A percentile compares a stretch with the other conserved stretches of the same genome.
phyloP scores from a whole-genome alignment of 345 rosid species.

The Lepidium aucheri region DNA sequence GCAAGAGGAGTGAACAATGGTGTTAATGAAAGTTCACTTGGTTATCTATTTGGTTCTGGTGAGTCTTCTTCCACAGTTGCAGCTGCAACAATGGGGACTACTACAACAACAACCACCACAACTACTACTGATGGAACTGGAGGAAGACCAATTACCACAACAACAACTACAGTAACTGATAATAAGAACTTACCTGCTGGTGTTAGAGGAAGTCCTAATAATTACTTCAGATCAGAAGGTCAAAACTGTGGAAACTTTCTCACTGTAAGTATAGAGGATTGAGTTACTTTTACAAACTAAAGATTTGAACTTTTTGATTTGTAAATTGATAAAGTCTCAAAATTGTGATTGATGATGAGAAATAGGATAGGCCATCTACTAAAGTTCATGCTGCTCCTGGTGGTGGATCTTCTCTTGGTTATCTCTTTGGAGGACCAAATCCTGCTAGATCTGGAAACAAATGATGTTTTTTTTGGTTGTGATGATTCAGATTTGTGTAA shows the following conservation, averaged over 20 bases:
- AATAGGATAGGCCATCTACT: constrained; percentile 49
- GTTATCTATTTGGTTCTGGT: constrained; percentile 73
- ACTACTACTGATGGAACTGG: constrained; percentile 29
- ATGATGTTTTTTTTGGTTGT: background rate
- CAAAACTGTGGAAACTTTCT: constrained; percentile 83
- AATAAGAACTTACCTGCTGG: constrained; percentile 61
- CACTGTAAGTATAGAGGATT: constrained; percentile 32
- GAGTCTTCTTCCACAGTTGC: constrained; percentile 32
- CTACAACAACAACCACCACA: constrained; percentile 28
- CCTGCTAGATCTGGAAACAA: constrained; percentile 10
- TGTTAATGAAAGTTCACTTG: constrained; percentile 90
- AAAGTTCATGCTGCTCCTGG: constrained; percentile 56
- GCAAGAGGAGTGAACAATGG: constrained; percentile 73
- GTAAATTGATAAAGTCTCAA: background rate
- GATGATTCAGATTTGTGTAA: constrained; percentile 1
- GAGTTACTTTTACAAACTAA: background rate
- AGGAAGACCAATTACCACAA: constrained; percentile 25
- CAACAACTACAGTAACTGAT: constrained; percentile 34
- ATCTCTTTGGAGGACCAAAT: constrained; percentile 39
- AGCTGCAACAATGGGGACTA: constrained; percentile 25
- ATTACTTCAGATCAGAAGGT: constrained; percentile 71
- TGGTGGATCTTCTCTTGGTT: constrained; percentile 48
- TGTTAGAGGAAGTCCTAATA: constrained; percentile 55
- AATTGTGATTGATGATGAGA: background rate
- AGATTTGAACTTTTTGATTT: background rate